Base-by-base conservation (phyloP, 768 basidiomycete genomes). In the Lactifluus subvellereus region DNA sequence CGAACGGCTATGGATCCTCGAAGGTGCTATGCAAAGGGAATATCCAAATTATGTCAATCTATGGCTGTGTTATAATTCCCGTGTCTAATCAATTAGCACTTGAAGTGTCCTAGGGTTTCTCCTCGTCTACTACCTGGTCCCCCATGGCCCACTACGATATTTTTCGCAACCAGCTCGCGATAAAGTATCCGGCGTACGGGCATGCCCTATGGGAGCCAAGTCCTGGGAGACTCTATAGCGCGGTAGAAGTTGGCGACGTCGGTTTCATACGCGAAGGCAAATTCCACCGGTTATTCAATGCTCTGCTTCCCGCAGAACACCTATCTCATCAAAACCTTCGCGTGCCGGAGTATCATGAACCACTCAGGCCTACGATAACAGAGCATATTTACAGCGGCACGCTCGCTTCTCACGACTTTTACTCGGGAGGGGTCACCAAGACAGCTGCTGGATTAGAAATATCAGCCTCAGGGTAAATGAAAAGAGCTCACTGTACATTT, bases 221-320 rank as follows among this genome's bases (percentile, higher is more conserved):
- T 49, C 60, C 68, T 5, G 7, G 13, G 10, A 10, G 14, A n/a
- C 59, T 10, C 8, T 57, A 67, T n/a, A 18, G 18, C 1, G 40
- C 38, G 1, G 59, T 69, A 18, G 52, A 64, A 22, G 60, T 67
- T 14, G 69, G 68, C 35, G 66, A 69, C 57, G 69, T 69, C 16
- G 69, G 69, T 13, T 69, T 40, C 30, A 53, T 65, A 30, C 59
- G 60, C 27, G 30, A 47, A 1, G 69, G 69, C 37, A 33, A 43
- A 42, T 69, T 69, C 43, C 58, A 62, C 14, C 59, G 59, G 38
- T 54, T 68, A 4, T 69, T 69, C 58, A 69, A 67, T 42, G 45
- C 42, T 22, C 42, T 64, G 3, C 35, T 47, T 30, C 49, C 65
- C n/a, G 48, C 35, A 33, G 10, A 57, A 11, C 32, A 66, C 45